phyloP scores from a whole-genome alignment of 768 basidiomycete species.

The Arthromyces matolae region DNA sequence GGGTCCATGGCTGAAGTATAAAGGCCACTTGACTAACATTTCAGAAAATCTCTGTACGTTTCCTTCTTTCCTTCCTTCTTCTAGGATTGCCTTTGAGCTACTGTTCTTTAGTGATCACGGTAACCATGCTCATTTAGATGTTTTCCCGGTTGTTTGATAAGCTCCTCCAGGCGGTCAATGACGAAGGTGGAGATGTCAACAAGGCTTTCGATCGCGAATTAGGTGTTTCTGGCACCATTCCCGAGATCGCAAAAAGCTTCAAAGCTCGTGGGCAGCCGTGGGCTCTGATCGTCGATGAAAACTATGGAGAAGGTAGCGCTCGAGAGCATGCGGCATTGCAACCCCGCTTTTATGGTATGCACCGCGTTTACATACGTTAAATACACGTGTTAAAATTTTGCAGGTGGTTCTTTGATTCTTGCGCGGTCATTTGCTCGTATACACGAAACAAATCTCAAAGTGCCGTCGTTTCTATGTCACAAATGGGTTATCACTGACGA shows the following conservation, averaged over 20 bases:
- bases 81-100: slow-evolving; percentile 1
- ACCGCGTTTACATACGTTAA: neutral
- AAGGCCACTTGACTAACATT: slow-evolving; percentile 94
- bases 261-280: slow-evolving; percentile 83
- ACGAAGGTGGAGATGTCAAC: slow-evolving; percentile 92
- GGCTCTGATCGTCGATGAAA: slow-evolving; percentile 93
- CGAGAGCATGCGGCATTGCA: slow-evolving; percentile 97
- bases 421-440: slow-evolving; percentile 96
- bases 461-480: slow-evolving; percentile 24
- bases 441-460: slow-evolving; percentile 96
- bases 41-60: slow-evolving; percentile 88
- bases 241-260: slow-evolving; percentile 84
- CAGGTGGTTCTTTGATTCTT: slow-evolving; percentile 83
- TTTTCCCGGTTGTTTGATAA: neutral
- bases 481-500: slow-evolving; percentile 8
- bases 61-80: neutral
- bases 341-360: slow-evolving; percentile 84
- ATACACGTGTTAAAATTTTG: slow-evolving; percentile 3
- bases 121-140: slow-evolving; percentile 23
- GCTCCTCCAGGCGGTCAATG: slow-evolving; percentile 72
- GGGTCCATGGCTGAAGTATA: slow-evolving; percentile 99
- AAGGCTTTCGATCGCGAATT: slow-evolving; percentile 78
- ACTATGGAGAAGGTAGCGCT: slow-evolving; percentile 97
- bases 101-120: slow-evolving; percentile 70
- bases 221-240: slow-evolving; percentile 73